A percentile compares a stretch with the other conserved stretches of the same genome.
These are phyloP conservation scores for Artomyces pyxidatus DNA, from an alignment of 768 basidiomycete species.

Conservation along the genomic window DNA sequence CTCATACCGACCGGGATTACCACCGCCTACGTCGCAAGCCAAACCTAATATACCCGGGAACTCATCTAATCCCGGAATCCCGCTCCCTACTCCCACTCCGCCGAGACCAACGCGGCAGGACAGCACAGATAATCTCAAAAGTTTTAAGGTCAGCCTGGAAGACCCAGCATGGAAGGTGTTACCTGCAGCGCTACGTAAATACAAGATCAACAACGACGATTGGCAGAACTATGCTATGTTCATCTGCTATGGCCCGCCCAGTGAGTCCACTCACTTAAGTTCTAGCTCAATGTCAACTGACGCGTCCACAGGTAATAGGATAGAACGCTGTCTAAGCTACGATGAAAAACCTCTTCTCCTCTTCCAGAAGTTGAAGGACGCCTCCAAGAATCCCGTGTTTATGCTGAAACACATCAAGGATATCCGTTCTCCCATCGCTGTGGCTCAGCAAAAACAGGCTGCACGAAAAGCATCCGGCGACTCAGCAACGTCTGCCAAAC, in stretches of 20 bases:
- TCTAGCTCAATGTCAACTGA: background rate
- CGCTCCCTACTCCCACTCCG: conserved; percentile 21
- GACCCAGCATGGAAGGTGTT: conserved; percentile 99
- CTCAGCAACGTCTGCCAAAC: conserved; percentile 14
- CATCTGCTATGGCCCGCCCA: conserved; percentile 92
- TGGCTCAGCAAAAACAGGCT: conserved; percentile 94
- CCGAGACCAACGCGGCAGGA: conserved; percentile 53
- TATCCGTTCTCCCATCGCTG: conserved; percentile 93
- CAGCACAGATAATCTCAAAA: conserved; percentile 71
- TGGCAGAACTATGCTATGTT: conserved; percentile 99
- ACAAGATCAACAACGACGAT: conserved; percentile 96
- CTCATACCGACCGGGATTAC: conserved; percentile 10
- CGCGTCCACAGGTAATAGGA: conserved; percentile 46
- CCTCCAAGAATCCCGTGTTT: conserved; percentile 96
- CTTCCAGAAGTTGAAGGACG: conserved; percentile 96
- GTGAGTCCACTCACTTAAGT: conserved; percentile 32
- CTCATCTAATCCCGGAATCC: conserved; percentile 4
- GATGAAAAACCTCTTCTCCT: conserved; percentile 96
- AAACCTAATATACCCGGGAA: too few species aligned
- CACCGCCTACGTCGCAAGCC: conserved; percentile 3
- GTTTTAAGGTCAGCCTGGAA: conserved; percentile 95
- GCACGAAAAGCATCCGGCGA: conserved; percentile 63
- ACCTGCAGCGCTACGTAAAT: conserved; percentile 96
- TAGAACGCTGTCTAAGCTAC: conserved; percentile 92
- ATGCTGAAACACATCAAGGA: conserved; percentile 98